Base-by-base conservation (phyloP, 768 basidiomycete genomes). In the Kwoniella sp. region DNA sequence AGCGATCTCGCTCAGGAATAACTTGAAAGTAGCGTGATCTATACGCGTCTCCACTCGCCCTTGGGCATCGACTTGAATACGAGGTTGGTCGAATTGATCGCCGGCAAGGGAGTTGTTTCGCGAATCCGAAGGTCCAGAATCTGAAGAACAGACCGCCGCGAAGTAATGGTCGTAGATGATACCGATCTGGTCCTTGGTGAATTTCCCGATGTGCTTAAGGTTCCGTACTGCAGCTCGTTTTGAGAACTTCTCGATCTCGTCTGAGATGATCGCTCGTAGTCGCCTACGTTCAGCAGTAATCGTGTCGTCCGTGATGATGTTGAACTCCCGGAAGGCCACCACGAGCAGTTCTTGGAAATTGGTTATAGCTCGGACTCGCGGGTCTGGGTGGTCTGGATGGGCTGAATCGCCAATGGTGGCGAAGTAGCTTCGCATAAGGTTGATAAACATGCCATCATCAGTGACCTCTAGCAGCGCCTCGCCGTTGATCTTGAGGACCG, bases 401-500 rank as follows among this genome's bases (percentile, higher is more conserved):
- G 93, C 95, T 2, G 93, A 90, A 14, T 90, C 86, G 31, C 89
- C 93, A 12, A 99, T 82, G 23, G 88, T 87, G 14, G 87, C 81
- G 59, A 99, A 99, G 77, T 96, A 99, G 50, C 86, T 84, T 45
- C 93, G 83, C 89, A 99, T 95, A 20, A 93, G 78, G 75, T 88
- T 88, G 73, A 98, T 84, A 77, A 99, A 98, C 43, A 86, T 86
- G 5, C 95, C 95, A 60, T 99, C 95, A 71, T 99, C 95, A 60
- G 95, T 91, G 19, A 95, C 85, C 67, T 91, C 82, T 11, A 99
- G 78, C 15, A 99, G 77, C 53, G 87, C 83, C 59, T 93, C 89
- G 1, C 92, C 91, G 57, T 99, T 99, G 71, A 98, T 92, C 77
- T 98, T 98, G 43, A 99, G 81, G 33, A 98, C 93, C 12, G 95